Evolutionary conservation across 345 rosid species (phyloP).

Genomic region (Salix dunnii): DNA sequence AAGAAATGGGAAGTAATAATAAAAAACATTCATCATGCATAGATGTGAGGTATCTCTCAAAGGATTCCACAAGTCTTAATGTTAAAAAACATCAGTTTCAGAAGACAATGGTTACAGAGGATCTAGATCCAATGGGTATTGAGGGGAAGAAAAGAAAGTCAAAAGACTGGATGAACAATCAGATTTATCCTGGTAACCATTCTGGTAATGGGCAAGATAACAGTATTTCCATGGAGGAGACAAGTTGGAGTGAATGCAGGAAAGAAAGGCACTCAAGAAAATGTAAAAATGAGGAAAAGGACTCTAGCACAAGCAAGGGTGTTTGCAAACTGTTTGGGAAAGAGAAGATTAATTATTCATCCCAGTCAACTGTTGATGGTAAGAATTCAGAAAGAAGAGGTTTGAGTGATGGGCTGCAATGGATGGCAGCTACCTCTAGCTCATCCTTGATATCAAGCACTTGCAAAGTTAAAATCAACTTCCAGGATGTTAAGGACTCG

Average conservation of each 20-base stretch:
- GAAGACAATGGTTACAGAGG: background rate
- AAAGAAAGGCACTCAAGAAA: background rate
- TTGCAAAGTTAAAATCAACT: background rate
- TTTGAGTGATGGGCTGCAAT: background rate
- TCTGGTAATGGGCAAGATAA: background rate
- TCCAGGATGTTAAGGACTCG: conserved; percentile 3
- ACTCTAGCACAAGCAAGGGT: background rate
- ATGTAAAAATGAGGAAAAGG: background rate
- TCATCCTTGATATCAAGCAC: background rate
- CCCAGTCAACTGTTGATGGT: background rate
- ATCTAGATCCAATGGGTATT: background rate
- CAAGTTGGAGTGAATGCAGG: background rate
- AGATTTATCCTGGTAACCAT: background rate
- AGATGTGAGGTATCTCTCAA: background rate
- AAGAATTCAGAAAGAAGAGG: conserved; percentile 3
- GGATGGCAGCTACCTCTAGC: background rate
- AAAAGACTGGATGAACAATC: background rate
- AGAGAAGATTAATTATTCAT: background rate
- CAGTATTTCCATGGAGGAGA: background rate
- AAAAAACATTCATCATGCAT: background rate
- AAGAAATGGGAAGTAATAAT: conserved; percentile 1
- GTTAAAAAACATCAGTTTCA: background rate
- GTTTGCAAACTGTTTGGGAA: background rate
- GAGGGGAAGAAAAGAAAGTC: background rate
- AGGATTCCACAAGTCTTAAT: background rate